phyloP scores from a whole-genome alignment of 805 yeast genomes.

The Myxozyma lipomycoides region DNA sequence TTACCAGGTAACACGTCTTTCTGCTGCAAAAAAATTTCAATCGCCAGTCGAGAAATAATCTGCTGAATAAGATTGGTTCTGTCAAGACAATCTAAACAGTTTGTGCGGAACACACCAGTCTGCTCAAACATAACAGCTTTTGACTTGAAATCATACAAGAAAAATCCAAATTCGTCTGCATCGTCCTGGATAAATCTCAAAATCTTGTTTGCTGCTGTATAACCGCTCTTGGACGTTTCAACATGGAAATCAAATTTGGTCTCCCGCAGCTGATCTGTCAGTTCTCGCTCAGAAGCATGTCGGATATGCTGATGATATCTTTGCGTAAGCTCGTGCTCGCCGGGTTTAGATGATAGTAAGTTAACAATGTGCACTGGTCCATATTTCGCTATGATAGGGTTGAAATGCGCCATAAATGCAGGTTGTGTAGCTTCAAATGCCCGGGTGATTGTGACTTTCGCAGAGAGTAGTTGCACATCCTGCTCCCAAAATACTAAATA shows the following conservation, averaged over 20 bases:
- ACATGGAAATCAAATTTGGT: constrained; percentile 92
- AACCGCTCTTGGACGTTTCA: constrained; percentile 78
- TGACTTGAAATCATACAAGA: constrained; percentile 58
- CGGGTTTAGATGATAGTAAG: constrained; percentile 70
- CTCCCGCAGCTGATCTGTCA: constrained; percentile 45
- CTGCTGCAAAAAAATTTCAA: constrained; percentile 43
- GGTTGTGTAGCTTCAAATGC: constrained; percentile 91
- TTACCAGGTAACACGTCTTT: constrained; percentile 39
- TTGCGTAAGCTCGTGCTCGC: constrained; percentile 68
- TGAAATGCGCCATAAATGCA: constrained; percentile 78
- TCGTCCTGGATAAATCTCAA: constrained; percentile 61
- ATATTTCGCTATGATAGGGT: constrained; percentile 62
- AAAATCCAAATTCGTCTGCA: constrained; percentile 77
- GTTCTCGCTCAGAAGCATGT: constrained; percentile 37
- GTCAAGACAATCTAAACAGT: constrained; percentile 92
- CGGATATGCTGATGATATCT: constrained; percentile 61
- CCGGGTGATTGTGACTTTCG: constrained; percentile 84
- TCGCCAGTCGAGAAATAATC: constrained; percentile 68
- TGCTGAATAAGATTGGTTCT: constrained; percentile 82
- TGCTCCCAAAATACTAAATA: constrained; percentile 85
- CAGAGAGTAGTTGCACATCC: constrained; percentile 76
- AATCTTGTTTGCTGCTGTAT: constrained; percentile 73
- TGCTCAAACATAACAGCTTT: constrained; percentile 66
- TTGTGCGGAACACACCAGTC: constrained; percentile 85
- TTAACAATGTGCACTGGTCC: constrained; percentile 90